Base-by-base conservation (phyloP, 345 rosid species). In the Lepidium aucheri region DNA sequence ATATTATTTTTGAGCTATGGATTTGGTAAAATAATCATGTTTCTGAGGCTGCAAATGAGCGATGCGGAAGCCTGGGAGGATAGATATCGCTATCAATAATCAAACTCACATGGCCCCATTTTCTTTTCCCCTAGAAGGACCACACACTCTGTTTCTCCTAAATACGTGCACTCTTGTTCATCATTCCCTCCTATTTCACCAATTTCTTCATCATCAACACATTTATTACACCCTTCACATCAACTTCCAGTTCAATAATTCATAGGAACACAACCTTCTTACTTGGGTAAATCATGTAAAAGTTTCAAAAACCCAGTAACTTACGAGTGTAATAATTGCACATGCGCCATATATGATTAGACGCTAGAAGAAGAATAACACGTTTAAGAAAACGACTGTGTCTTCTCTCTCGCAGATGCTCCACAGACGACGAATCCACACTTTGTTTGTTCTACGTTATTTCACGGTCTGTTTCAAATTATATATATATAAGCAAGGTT, bases 1-100 rank as follows among this genome's bases (percentile, higher is more conserved):
- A 64, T 55, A 51, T 40, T 40, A 35, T 57, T 38, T 57, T 28
- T 49, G 20, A 56, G 14, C 17, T 7, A 38, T 6, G 34, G 5
- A 20, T 41, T 38, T 41, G 40, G 0, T 1, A 18, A 8, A 33
- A 24, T 40, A 59, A 39, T 26, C 69, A 52, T 59, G 66, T 74
- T 81, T 81, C 73, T 79, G 89, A 78, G 89, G 92, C 84, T 74
- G 71, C 73, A 70, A 77, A 72, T 53, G 54, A 70, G 53, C 70
- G 65, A 67, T 53, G 68, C 42, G 74, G 75, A 58, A 11, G 67
- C 36, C 45, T 74, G 60, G 61, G 76, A 67, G 63, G 83, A 82
- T 79, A 77, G 57, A 74, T 63, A 72, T 79, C 83, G 28, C 81
- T 71, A 18, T 79, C 88, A 11, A 42, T 39, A 41, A 58, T 57